Evolutionary conservation across 176 grass and related monocot species (phyloP), one percentile per base, ranked within the genome.

Genomic region (Hordeum marinum): DNA sequence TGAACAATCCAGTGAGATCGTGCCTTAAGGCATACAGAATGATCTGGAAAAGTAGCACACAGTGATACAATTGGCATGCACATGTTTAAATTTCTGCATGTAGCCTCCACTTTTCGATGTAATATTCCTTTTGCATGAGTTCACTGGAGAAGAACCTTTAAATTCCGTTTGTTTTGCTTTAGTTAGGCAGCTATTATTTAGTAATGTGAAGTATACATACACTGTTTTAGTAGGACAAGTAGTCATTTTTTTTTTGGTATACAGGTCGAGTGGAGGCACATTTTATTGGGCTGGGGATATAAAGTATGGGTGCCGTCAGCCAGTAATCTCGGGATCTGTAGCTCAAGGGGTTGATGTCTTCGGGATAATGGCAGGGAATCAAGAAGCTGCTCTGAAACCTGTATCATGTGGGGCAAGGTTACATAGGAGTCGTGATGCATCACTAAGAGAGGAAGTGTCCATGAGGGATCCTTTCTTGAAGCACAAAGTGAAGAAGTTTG

Each of bases 401-500:
- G 79, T 86, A 31, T 77, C 91, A 83, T 94, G 87, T n/a, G 92
- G 96, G 75, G 63, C 45, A 72, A 88, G 91, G 41, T 62, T 95
- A 54, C 76, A 57, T 21, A 83, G 78, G 64, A 86, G 75, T 87
- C 68, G 32, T 84, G 68, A 88, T 55, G 87, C 83, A 79, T 90
- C 87, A 84, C 52, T 80, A 68, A 73, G 79, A 66, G 75, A 74
- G 8, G 71, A 62, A 82, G 77, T 50, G 76, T 79, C 82, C 55
- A 80, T 34, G 67, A 90, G 79, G 64, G 88, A 92, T 78, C 86
- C 90, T 29, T 96, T 96, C 80, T 78, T 63, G 62, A 99, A 99
- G 88, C 83, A 89, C 67, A 90, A 79, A 70, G 78, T 92, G 62
- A 85, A 90, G 74, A 96, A 99, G 29, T 99, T 96, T 74, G 93